Conservation (phyloP, 352 stramenopile genomes). For the Aphanomyces cochlioides region DNA sequence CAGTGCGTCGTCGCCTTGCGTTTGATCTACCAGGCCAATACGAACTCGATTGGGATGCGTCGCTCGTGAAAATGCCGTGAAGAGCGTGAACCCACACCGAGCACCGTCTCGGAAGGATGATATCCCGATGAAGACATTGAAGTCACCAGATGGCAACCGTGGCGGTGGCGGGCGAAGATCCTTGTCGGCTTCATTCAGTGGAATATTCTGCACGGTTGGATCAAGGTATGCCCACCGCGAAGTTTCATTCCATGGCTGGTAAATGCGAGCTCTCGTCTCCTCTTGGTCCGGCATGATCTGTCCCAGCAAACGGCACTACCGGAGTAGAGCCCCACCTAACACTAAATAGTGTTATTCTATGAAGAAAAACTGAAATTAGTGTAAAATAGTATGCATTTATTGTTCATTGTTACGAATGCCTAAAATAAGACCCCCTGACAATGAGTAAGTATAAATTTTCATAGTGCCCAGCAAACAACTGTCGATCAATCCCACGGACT, state of each 20-base stretch:
- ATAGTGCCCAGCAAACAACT: too few species aligned
- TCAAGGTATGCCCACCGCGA: constrained; percentile 4
- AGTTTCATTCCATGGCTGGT: not conserved
- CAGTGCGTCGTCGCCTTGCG: constrained; percentile 1
- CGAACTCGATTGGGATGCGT: constrained; percentile 10
- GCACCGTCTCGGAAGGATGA: constrained; percentile 14
- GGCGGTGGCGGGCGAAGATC: constrained; percentile 7
- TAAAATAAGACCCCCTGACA: not conserved
- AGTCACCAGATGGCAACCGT: not conserved
- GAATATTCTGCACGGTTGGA: constrained; percentile 6
- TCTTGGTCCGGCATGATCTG: not conserved
- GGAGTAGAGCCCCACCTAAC: not conserved
- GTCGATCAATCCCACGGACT: too few species aligned
- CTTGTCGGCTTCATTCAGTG: not conserved
- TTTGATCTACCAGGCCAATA: constrained; percentile 28
- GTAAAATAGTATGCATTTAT: not conserved
- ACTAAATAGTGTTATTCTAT: not conserved
- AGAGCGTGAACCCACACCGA: constrained; percentile 23
- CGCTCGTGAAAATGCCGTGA: constrained; percentile 9
- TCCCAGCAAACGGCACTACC: not conserved
- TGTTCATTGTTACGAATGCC: not conserved
- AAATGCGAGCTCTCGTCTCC: not conserved
- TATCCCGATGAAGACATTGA: constrained; percentile 15
- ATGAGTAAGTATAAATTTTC: not conserved
- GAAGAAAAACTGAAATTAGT: not conserved